Base-by-base conservation (phyloP, 352 stramenopile species). In the Phytophthora cajani region DNA sequence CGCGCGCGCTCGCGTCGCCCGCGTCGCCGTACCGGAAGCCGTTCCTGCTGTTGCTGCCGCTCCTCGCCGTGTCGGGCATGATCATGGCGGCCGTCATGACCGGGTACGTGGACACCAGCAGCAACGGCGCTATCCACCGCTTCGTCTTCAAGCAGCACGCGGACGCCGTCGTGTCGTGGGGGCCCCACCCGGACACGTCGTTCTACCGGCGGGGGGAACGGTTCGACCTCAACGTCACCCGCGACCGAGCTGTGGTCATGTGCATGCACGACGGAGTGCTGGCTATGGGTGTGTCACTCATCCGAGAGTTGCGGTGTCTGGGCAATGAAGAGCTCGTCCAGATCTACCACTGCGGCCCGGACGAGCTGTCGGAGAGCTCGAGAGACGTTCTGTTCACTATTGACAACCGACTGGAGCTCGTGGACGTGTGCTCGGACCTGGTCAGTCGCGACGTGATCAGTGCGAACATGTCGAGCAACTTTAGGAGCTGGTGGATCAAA, bases 391-490 rank as follows among this genome's bases (percentile, higher is more conserved):
- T 91, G 12, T 69, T 75, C 47, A 54, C 38, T 9, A 67, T 80
- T 32, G 84, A 91, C 64, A 59, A 58, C 23, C 61, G 64, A 9
- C 52, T 91, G 33, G 84, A 90, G 67, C 74, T 89, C 64, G 65
- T 92, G 40, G 84, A 92, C 65, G 81, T 87, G 42, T 91, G 81
- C 68, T 63, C 66, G 4, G 72, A 87, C 4, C 33, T 84, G 2
- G 40, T 82, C 11, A 52, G 32, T 32, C 56, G 72, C 30, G 30
- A 55, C 10, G 36, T 73, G 5, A 54, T 84, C 5, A 49, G 38
- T 11, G 33, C 59, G 4, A 50, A 69, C 11, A 76, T 74, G 54
- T 50, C 38, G 1, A 44, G 50, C 38, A 71, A 82, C 21, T 89
- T 91, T 62, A 58, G 56, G 14, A 89, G 67, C 59, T 89, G 74